phyloP scores from a whole-genome alignment of 1,284 basidiomycete genomes.

The Cutaneotrichosporon sp. region DNA sequence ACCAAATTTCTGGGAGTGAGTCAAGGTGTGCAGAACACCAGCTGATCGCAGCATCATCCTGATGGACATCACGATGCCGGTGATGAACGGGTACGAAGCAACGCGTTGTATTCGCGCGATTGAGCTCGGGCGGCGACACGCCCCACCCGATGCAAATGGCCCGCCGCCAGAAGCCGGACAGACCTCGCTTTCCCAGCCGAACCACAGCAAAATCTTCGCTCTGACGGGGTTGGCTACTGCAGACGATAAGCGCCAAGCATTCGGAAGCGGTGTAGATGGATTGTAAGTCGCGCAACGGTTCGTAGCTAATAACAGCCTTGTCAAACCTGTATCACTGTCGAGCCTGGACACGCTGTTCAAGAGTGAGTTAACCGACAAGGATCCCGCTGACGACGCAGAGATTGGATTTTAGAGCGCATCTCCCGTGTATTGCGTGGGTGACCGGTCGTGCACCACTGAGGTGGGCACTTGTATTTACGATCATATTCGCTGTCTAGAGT shows the following conservation, averaged over 20 bases:
- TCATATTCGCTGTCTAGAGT: no score
- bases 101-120: conserved; percentile 75
- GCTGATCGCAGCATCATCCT: conserved; percentile 62
- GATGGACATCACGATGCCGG: conserved; percentile 87
- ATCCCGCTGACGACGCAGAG: conserved; percentile 12
- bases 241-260: conserved; percentile 86
- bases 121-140: conserved; percentile 56
- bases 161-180: conserved; percentile 20
- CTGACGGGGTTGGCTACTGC: conserved; percentile 87
- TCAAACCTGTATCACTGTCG: conserved; percentile 87
- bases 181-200: no score
- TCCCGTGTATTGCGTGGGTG: background rate
- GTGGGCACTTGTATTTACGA: no score
- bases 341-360: conserved; percentile 80
- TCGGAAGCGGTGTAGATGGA: conserved; percentile 88
- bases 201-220: conserved; percentile 66
- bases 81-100: conserved; percentile 82
- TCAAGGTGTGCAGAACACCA: conserved; percentile 13
- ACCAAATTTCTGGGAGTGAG: conserved; percentile 59
- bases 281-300: conserved; percentile 59
- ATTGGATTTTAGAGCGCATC: conserved; percentile 22
- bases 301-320: conserved; percentile 55
- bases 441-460: no score
- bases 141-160: background rate
- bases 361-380: conserved; percentile 39